These are phyloP conservation scores for Sclerotinia spermophila DNA, from an alignment of 2,329 filamentous ascomycete species.

Conservation along the genomic window DNA sequence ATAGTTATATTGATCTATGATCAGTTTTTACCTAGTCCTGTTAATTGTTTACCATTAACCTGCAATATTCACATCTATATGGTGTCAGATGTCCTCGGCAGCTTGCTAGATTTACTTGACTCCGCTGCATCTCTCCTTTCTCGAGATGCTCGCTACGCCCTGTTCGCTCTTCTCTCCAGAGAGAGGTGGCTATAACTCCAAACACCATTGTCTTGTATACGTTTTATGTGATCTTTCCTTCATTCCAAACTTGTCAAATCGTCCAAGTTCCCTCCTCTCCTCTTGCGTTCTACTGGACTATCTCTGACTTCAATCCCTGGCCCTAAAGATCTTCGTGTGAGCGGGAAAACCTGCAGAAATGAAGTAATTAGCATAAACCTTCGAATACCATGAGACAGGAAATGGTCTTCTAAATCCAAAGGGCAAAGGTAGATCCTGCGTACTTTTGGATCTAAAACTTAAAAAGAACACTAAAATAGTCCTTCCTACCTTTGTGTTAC, in stretches of 20 bases:
- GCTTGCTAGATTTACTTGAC: neutral
- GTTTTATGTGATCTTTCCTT: constrained; percentile 15
- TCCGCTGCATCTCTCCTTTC: neutral
- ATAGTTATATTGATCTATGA: neutral
- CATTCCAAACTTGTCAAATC: constrained; percentile 59
- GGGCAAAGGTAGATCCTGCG: too few species aligned
- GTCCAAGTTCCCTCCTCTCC: constrained; percentile 49
- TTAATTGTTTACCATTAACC: neutral
- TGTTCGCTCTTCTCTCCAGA: neutral
- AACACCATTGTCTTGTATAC: constrained; percentile 27
- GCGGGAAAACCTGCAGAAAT: constrained; percentile 36
- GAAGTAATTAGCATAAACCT: neutral
- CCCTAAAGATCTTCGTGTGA: constrained; percentile 56
- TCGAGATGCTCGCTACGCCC: neutral
- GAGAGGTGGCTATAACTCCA: constrained; percentile 22
- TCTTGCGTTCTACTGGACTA: constrained; percentile 47
- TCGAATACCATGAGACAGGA: neutral
- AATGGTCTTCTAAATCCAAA: neutral
- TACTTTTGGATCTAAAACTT: neutral
- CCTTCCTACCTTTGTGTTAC: constrained; percentile 75
- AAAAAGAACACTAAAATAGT: too few species aligned
- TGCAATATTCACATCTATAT: neutral
- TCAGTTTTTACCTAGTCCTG: neutral
- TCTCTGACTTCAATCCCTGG: constrained; percentile 80
- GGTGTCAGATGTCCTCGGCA: neutral